A percentile compares a stretch with the other conserved stretches of the same genome.
These are phyloP conservation scores for Pichia gijzeniarum DNA, from an alignment of 805 yeast genomes.

Conservation along the genomic window DNA sequence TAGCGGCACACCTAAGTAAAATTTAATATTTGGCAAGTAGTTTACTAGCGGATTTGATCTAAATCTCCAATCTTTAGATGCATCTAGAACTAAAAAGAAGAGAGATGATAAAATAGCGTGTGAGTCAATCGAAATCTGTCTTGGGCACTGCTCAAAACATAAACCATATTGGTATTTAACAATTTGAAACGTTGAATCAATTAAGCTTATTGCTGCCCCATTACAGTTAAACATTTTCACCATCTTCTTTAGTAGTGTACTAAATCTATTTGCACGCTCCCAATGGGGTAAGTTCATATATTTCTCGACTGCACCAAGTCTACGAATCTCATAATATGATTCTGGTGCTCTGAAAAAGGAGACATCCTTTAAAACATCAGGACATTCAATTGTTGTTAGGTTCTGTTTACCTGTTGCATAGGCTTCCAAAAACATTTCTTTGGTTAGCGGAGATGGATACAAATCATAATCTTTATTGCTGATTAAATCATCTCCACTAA, in stretches of 20 bases:
- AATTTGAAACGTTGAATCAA: slow-evolving; percentile 41
- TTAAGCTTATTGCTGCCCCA: slow-evolving; percentile 55
- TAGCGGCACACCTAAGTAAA: slow-evolving; percentile 63
- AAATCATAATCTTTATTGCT: background rate
- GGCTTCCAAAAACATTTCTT: slow-evolving; percentile 48
- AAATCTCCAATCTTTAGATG: slow-evolving; percentile 67
- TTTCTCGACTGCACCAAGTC: slow-evolving; percentile 39
- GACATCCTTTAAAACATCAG: slow-evolving; percentile 41
- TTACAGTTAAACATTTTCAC: slow-evolving; percentile 37
- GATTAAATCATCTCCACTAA: background rate
- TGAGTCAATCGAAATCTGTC: slow-evolving; percentile 56
- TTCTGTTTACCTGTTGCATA: slow-evolving; percentile 54
- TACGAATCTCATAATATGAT: slow-evolving; percentile 40
- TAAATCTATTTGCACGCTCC: slow-evolving; percentile 37
- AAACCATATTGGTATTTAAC: slow-evolving; percentile 45
- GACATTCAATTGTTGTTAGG: slow-evolving; percentile 47
- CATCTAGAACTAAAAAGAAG: slow-evolving; percentile 50
- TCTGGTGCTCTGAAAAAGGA: slow-evolving; percentile 58
- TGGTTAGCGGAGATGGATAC: slow-evolving; percentile 35
- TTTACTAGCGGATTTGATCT: slow-evolving; percentile 55
- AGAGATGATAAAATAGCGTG: slow-evolving; percentile 59
- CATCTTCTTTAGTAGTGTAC: slow-evolving; percentile 33
- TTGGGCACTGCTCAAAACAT: slow-evolving; percentile 43
- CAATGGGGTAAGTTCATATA: slow-evolving; percentile 42
- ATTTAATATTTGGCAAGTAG: slow-evolving; percentile 51